Evolutionary conservation across 495 filamentous ascomycete genomes (phyloP), one percentile per base, ranked within the genome.

Genomic region (Clohesyomyces aquaticus): DNA sequence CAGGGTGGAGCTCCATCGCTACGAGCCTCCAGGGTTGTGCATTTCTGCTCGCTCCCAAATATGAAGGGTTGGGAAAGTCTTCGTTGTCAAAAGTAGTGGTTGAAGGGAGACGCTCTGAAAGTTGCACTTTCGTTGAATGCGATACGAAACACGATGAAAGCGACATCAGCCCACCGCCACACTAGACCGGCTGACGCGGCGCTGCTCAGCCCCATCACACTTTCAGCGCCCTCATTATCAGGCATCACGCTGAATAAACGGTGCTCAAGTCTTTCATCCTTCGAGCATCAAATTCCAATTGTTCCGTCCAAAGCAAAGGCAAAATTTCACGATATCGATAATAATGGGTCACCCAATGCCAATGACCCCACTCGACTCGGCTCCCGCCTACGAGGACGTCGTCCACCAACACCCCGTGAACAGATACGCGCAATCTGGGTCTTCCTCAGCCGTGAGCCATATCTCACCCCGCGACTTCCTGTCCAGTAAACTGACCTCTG

Each of bases 311-410:
- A 3, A 21, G 3, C 46, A 46, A 19, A 2, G 27, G n/a, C 21
- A 43, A 28, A 16, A 29, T 19, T 25, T 19, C 28, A 3, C 35
- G 12, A n/a, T 42, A 29, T 55, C 12, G 4, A 43, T 22, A 14
- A 62, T 22, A 22, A 65, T 65, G 62, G 55, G 62, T 38, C n/a
- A 49, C 29, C 61, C 61, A 14, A 55, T 23, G 52, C 51, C 19
- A 26, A 19, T 19, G 4, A 55, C 59, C 19, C 54, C 55, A 12
- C 27, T 28, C 16, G 62, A 65, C 1, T 41, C 55, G 19, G 62
- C 62, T 3, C 62, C 62, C 6, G 52, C 62, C n/a, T 65, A 65
- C 55, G 62, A 65, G 16, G 62, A 65, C 27, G 42, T 65, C 29
- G 28, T 59, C 26, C 47, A 45, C 14, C 38, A 59, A 46, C 62